phyloP scores from a whole-genome alignment of 2,329 filamentous ascomycete genomes.

The Ophiocordyceps robertsii region DNA sequence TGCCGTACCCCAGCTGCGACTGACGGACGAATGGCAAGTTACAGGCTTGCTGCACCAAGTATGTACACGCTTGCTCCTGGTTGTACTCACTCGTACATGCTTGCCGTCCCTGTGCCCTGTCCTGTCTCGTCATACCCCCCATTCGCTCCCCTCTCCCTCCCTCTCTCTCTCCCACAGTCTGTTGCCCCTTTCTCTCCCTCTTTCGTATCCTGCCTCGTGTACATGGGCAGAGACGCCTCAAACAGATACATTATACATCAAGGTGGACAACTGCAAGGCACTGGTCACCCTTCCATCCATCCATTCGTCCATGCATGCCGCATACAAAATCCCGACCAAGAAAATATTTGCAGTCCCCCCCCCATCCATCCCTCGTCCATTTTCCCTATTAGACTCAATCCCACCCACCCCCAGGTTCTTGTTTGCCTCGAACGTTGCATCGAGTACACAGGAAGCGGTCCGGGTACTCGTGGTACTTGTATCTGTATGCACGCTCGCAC shows the following conservation, averaged over 20 bases:
- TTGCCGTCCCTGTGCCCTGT: background rate
- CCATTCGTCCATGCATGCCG: background rate
- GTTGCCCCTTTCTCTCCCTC: background rate
- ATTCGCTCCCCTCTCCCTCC: background rate
- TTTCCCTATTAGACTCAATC: slow-evolving; percentile 5
- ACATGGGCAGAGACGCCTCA: too few species aligned
- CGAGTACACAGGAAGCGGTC: background rate
- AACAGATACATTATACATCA: too few species aligned
- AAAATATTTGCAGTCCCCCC: too few species aligned
- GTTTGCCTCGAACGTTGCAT: background rate
- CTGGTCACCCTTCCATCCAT: background rate
- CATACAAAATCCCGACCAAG: too few species aligned
- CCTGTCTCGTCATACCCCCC: slow-evolving; percentile 2
- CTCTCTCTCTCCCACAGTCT: background rate
- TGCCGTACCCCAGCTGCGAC: slow-evolving; percentile 2
- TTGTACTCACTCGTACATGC: too few species aligned
- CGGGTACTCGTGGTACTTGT: background rate
- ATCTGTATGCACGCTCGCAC: background rate
- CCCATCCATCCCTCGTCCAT: background rate
- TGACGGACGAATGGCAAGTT: background rate
- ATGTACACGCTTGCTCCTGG: background rate
- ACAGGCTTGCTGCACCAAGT: background rate
- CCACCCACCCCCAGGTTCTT: slow-evolving; percentile 3
- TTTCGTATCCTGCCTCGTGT: too few species aligned
- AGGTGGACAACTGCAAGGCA: too few species aligned